Base-by-base conservation (phyloP, 192 early-diverging fungal genomes). In the Backusella luteola region DNA sequence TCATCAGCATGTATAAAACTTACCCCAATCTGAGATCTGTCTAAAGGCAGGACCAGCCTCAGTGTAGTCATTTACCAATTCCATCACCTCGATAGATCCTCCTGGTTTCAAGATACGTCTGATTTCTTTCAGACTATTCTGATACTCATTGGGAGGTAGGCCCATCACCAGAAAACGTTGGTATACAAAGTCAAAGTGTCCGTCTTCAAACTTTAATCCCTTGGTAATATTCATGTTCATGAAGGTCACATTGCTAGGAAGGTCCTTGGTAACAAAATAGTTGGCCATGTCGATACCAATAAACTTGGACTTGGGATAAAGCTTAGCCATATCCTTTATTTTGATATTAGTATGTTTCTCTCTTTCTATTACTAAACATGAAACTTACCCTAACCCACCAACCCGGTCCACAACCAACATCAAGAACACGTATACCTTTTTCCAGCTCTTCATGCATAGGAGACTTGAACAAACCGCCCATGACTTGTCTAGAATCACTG, bases 151-250 rank as follows among this genome's bases (percentile, higher is more conserved):
- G 0, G 49, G 35, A 1, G 80, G 26, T 12, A 81, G 74, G 3
- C 80, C 80, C 80, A 81, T 81, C 1, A 81, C 80, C n/a, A 81
- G 38, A 49, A 77, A 81, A 35, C 80, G 80, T 32, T 83, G 82
- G 15, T 77, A 83, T 12, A 83, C 82, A 73, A 77, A 83, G 49
- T 77, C 78, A 77, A 83, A 83, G 5, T 67, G 66, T 11, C 71
- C 67, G 36, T 79, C 76, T 38, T 79, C 39, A 36, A 83, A 83
- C 0, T 66, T 42, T 23, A 83, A 53, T 6, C 81, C 78, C 11
- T 19, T 76, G 2, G 44, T 63, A 4, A 75, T 76, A 72, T 83
- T 83, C 21, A 63, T 52, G 8, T 67, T 44, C 14, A 69, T 59
- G 66, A 77, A 83, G 8, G 69, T 66, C 1, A 79, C 42, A 41